Evolutionary conservation across 1,284 basidiomycete genomes (phyloP).

Genomic region (Ustilago shanxiensis): DNA sequence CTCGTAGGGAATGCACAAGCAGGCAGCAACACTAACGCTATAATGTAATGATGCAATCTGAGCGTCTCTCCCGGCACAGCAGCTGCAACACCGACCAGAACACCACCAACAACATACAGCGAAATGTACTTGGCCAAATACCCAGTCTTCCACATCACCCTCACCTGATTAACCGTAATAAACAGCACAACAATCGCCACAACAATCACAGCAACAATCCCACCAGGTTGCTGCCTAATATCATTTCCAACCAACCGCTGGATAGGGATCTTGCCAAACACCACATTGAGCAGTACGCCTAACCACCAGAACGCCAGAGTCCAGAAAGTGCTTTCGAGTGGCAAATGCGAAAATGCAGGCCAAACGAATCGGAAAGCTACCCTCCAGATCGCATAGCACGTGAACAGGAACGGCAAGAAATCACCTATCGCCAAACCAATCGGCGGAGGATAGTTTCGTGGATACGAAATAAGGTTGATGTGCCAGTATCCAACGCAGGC

Average conservation of each 20-base stretch:
- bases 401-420: slow-evolving; percentile 84
- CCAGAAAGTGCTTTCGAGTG: slow-evolving; percentile 80
- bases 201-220: slow-evolving; percentile 79
- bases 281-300: slow-evolving; percentile 72
- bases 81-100: slow-evolving; percentile 78
- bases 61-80: slow-evolving; percentile 75
- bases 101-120: slow-evolving; percentile 74
- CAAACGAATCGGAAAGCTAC: slow-evolving; percentile 81
- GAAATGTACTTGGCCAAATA: slow-evolving; percentile 79
- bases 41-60: slow-evolving; percentile 74
- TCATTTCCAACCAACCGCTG: slow-evolving; percentile 79
- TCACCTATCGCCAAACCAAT: slow-evolving; percentile 79
- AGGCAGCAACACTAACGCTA: slow-evolving; percentile 81
- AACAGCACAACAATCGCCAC: slow-evolving; percentile 75
- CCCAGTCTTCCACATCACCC: slow-evolving; percentile 86
- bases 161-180: slow-evolving; percentile 77
- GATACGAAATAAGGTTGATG: slow-evolving; percentile 82
- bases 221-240: slow-evolving; percentile 78
- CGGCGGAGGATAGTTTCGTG: slow-evolving; percentile 73
- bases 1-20: slow-evolving; percentile 85
- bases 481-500: slow-evolving; percentile 91
- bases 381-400: slow-evolving; percentile 84
- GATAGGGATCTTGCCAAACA: slow-evolving; percentile 64
- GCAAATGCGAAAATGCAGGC: slow-evolving; percentile 78
- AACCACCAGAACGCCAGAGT: slow-evolving; percentile 85